These are phyloP conservation scores for Boechera retrofracta DNA, from an alignment of 345 rosid genomes.

Conservation along the genomic window DNA sequence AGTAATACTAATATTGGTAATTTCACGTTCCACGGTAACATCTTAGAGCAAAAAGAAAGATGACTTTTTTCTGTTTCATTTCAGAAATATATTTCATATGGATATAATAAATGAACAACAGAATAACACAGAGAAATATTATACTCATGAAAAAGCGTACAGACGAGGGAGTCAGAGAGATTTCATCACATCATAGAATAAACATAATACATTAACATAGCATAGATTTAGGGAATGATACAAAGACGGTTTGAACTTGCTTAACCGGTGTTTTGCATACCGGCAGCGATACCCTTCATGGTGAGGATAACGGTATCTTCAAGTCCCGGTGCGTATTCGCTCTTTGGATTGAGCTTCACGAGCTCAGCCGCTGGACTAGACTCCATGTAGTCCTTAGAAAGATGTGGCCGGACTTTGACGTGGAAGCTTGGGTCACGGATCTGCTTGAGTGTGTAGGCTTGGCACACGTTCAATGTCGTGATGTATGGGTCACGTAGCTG, in stretches of 20 bases:
- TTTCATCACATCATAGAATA: constrained; percentile 33
- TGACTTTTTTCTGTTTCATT: background rate
- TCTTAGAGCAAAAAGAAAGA: too few relatives aligned
- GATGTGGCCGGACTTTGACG: constrained; percentile 71
- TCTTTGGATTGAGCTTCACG: constrained; percentile 50
- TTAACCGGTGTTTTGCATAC: constrained; percentile 94
- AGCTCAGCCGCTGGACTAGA: constrained; percentile 75
- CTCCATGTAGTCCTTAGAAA: constrained; percentile 73
- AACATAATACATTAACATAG: background rate
- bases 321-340: constrained; percentile 69
- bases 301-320: constrained; percentile 96
- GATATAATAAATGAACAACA: background rate
- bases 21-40: background rate
- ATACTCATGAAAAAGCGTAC: constrained; percentile 9
- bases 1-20: background rate
- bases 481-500: constrained; percentile 91
- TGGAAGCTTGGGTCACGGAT: constrained; percentile 83
- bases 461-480: constrained; percentile 87
- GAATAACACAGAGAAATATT: constrained; percentile 9
- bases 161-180: constrained; percentile 18
- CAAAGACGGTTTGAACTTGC: constrained; percentile 12
- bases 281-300: constrained; percentile 99
- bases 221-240: constrained; percentile 22
- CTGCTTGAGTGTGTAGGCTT: constrained; percentile 86
- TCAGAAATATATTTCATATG: background rate